Conservation (phyloP, 345 rosid species). For the Draba incana region DNA sequence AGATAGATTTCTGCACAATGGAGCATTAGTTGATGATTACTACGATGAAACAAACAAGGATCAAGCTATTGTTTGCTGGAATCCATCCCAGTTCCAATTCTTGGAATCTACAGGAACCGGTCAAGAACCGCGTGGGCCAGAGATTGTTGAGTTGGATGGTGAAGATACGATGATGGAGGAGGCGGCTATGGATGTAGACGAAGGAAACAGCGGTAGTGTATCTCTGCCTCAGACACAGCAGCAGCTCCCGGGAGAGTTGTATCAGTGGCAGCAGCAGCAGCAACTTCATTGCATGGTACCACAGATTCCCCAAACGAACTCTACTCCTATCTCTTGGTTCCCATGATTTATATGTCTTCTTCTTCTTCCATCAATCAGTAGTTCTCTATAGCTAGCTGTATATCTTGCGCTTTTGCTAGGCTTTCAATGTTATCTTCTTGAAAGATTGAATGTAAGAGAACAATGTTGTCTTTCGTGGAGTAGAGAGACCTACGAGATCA, state of each 20-base stretch:
- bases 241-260: slow-evolving; percentile 35
- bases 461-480: background rate
- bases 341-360: slow-evolving; percentile 24
- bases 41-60: slow-evolving; percentile 21
- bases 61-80: slow-evolving; percentile 68
- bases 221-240: background rate
- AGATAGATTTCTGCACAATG: slow-evolving; percentile 43
- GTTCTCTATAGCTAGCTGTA: background rate
- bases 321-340: slow-evolving; percentile 62
- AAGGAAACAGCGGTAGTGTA: background rate
- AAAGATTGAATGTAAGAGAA: background rate
- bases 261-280: slow-evolving; percentile 48
- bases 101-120: slow-evolving; percentile 12
- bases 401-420: background rate
- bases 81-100: slow-evolving; percentile 40
- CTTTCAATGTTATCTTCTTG: background rate
- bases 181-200: slow-evolving; percentile 54
- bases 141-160: slow-evolving; percentile 57
- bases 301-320: slow-evolving; percentile 44
- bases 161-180: slow-evolving; percentile 50
- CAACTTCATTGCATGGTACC: slow-evolving; percentile 67
- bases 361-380: background rate
- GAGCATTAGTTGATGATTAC: slow-evolving; percentile 18
- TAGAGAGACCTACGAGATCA: background rate
- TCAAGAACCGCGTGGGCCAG: slow-evolving; percentile 31